These are phyloP conservation scores for Nemania sp. DNA, from an alignment of 2,329 filamentous ascomycete genomes.

Conservation along the genomic window DNA sequence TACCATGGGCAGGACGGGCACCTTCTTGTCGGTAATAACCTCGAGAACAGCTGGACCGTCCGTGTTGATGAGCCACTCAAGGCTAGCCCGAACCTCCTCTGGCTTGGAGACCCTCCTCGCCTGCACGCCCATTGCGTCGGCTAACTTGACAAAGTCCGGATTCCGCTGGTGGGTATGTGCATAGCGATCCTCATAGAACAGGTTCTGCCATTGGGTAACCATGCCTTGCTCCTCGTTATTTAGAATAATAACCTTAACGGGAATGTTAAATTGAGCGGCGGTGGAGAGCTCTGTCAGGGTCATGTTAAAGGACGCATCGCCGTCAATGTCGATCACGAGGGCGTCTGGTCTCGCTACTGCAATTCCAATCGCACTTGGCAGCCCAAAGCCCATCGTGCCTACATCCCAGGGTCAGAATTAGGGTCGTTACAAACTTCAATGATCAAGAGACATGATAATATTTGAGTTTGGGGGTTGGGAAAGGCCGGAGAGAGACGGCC, in stretches of 20 bases:
- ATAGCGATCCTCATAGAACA: constrained; percentile 94
- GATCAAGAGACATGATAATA: constrained; percentile 8
- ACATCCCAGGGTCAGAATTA: constrained; percentile 16
- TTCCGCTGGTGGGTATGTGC: constrained; percentile 93
- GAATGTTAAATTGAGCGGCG: constrained; percentile 93
- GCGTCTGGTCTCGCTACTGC: constrained; percentile 68
- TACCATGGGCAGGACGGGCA: constrained; percentile 97
- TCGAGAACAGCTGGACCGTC: constrained; percentile 91
- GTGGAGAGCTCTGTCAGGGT: constrained; percentile 94
- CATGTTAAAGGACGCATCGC: constrained; percentile 99
- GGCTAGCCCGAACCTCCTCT: constrained; percentile 73
- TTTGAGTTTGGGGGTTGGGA: constrained; percentile 12
- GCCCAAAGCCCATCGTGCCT: constrained; percentile 11
- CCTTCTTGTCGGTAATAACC: constrained; percentile 87
- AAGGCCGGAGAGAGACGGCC: constrained; percentile 11
- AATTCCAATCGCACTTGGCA: constrained; percentile 7
- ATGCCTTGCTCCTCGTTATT: constrained; percentile 99
- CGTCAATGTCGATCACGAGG: constrained; percentile 93
- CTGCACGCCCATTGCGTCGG: constrained; percentile 87
- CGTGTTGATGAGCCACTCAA: constrained; percentile 86
- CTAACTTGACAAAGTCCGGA: constrained; percentile 92
- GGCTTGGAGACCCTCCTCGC: constrained; percentile 73
- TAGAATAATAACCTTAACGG: constrained; percentile 88
- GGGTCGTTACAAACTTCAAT: constrained; percentile 20
- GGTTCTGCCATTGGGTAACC: constrained; percentile 98